A percentile compares a stretch with the other conserved stretches of the same genome.
Evolutionary conservation across 1,139 yeast species (phyloP).

Genomic region (Geotrichum cucujoidarum): DNA sequence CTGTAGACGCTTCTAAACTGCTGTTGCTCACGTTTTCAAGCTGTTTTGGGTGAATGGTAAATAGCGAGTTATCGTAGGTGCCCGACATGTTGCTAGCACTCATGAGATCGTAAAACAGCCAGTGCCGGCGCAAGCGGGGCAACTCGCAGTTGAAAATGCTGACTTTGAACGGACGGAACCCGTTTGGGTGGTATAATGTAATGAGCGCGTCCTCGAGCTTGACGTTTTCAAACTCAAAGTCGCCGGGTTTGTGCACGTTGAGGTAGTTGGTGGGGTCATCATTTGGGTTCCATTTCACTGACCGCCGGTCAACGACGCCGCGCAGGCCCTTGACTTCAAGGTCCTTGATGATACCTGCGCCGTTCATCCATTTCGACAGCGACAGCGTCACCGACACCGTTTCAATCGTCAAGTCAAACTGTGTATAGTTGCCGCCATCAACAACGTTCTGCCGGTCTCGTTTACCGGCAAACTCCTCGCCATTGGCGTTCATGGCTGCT

Average conservation of each 20-base stretch:
- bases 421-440: constrained; percentile 94
- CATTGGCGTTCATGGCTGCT: constrained; percentile 24
- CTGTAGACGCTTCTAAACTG: constrained; percentile 21
- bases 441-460: constrained; percentile 38
- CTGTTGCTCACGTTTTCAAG: constrained; percentile 19
- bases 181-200: constrained; percentile 73
- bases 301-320: constrained; percentile 88
- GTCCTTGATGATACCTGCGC: constrained; percentile 79
- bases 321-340: constrained; percentile 79
- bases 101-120: constrained; percentile 83
- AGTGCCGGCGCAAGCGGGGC: constrained; percentile 75
- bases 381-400: constrained; percentile 77
- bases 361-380: constrained; percentile 82
- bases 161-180: constrained; percentile 76
- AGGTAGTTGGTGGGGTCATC: constrained; percentile 81
- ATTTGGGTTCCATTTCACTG: constrained; percentile 73
- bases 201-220: constrained; percentile 80
- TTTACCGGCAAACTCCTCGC: constrained; percentile 24
- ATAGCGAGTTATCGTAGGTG: constrained; percentile 84
- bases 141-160: constrained; percentile 82
- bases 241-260: constrained; percentile 74
- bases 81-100: constrained; percentile 87
- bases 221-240: constrained; percentile 83
- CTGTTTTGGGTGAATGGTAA: constrained; percentile 82
- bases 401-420: constrained; percentile 85